Percentiles rank a stretch among this genome's conserved stretches.
These are phyloP conservation scores for Lobosporangium transversale DNA, from an alignment of 192 early-diverging fungal genomes.

Conservation along the genomic window DNA sequence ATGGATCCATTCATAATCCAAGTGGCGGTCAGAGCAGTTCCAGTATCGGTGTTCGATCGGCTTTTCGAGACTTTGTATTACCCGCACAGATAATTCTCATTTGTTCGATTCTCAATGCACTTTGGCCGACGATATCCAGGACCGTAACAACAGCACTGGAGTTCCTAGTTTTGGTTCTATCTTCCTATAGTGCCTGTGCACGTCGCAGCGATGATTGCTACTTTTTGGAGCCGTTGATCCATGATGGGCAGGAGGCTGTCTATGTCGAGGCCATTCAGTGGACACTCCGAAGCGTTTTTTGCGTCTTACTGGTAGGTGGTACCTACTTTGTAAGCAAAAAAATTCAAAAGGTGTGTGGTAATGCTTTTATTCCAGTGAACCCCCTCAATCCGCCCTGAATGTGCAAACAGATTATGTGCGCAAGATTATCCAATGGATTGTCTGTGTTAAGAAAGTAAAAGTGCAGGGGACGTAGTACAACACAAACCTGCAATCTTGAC, in stretches of 20 bases:
- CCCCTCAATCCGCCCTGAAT: too few relatives aligned
- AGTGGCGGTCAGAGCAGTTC: constrained; percentile 27
- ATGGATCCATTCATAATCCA: constrained; percentile 23
- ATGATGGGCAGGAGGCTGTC: constrained; percentile 42
- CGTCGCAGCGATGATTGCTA: constrained; percentile 40
- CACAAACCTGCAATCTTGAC: too few relatives aligned
- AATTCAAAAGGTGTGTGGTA: constrained; percentile 26
- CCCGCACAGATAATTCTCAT: constrained; percentile 48
- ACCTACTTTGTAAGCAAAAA: constrained; percentile 10
- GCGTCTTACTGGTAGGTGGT: constrained; percentile 8
- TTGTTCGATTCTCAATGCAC: constrained; percentile 40
- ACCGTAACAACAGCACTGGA: constrained; percentile 24
- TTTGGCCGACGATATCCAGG: constrained; percentile 39
- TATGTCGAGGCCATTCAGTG: constrained; percentile 44
- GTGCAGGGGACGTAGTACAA: too few relatives aligned
- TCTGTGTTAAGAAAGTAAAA: background rate
- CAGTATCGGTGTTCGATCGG: constrained; percentile 46
- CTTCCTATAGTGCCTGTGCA: constrained; percentile 44
- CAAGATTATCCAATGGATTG: background rate
- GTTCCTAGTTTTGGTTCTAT: constrained; percentile 37
- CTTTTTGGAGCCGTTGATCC: constrained; percentile 40
- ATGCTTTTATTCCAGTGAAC: background rate
- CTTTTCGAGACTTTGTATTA: constrained; percentile 49
- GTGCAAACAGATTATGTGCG: too few relatives aligned
- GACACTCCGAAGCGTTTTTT: constrained; percentile 30